A percentile compares a stretch with the other conserved stretches of the same genome.
Evolutionary conservation across 1,284 basidiomycete species (phyloP).

Genomic region (Apiotrichum porosum): DNA sequence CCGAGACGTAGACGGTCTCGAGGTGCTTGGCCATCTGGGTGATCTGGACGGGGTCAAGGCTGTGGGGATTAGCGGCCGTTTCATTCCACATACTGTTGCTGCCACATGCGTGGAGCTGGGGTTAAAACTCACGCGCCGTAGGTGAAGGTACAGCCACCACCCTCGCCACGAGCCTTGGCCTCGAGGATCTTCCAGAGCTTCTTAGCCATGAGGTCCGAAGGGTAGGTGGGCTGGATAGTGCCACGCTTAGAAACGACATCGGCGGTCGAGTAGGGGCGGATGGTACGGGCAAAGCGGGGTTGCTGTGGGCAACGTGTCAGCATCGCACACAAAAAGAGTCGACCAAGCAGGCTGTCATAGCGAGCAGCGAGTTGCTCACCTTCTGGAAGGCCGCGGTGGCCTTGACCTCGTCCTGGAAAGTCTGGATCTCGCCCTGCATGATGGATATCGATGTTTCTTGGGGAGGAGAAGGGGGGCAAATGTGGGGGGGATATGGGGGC

Average conservation of each 20-base stretch:
- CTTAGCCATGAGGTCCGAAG: constrained; percentile 77
- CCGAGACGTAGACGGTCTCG: constrained; percentile 92
- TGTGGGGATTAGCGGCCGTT: constrained; percentile 38
- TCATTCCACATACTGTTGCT: too few relatives aligned
- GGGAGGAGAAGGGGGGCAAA: background rate
- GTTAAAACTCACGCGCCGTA: constrained; percentile 88
- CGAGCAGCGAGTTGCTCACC: constrained; percentile 52
- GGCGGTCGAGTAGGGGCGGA: constrained; percentile 85
- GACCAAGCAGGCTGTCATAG: background rate
- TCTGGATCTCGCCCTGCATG: constrained; percentile 39
- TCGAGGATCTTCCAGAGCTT: constrained; percentile 67
- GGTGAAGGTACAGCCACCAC: constrained; percentile 51
- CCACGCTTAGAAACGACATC: constrained; percentile 94
- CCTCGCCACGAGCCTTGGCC: constrained; percentile 48
- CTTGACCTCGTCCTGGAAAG: constrained; percentile 75
- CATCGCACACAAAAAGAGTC: background rate
- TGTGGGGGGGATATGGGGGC: background rate
- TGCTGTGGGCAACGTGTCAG: constrained; percentile 53
- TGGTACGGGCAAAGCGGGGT: constrained; percentile 77
- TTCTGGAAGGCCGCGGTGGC: constrained; percentile 89
- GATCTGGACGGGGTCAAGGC: constrained; percentile 91
- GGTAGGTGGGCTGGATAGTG: constrained; percentile 77
- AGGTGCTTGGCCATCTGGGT: constrained; percentile 94
- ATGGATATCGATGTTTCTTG: background rate
- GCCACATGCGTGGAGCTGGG: too few relatives aligned